These are phyloP conservation scores for Grigorovia humatica DNA, from an alignment of 805 yeast species.

Conservation along the genomic window DNA sequence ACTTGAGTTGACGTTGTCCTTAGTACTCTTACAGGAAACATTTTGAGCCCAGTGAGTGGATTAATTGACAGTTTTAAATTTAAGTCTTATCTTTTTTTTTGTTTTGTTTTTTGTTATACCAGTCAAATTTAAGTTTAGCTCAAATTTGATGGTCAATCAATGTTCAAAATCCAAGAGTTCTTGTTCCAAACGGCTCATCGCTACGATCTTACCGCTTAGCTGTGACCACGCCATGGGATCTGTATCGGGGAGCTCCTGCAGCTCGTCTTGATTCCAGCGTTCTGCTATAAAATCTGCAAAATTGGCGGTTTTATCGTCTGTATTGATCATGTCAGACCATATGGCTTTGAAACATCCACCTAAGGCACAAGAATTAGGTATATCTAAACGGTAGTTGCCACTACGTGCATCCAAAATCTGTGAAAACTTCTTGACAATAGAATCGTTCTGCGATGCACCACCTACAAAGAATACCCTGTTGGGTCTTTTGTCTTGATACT, in stretches of 20 bases:
- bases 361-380: conserved; percentile 83
- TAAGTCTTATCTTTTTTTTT: no score
- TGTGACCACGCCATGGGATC: conserved; percentile 20
- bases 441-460: conserved; percentile 66
- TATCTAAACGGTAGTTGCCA: conserved; percentile 63
- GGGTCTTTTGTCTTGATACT: conserved; percentile 39
- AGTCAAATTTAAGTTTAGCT: no score
- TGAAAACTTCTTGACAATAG: conserved; percentile 61
- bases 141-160: no score
- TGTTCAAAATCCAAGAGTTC: no score
- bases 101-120: background rate
- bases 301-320: conserved; percentile 10
- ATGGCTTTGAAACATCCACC: conserved; percentile 85
- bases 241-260: conserved; percentile 20
- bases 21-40: background rate
- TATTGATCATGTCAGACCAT: conserved; percentile 46
- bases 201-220: conserved; percentile 23
- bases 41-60: background rate
- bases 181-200: conserved; percentile 24
- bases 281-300: conserved; percentile 39
- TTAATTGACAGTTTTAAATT: background rate
- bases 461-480: conserved; percentile 73
- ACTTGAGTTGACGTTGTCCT: background rate
- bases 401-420: conserved; percentile 49
- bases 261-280: conserved; percentile 38